A percentile compares a stretch with the other conserved stretches of the same genome.
Evolutionary conservation across 164 flowering plant genomes (phyloP).

Genomic region (Nymphaea thermarum): DNA sequence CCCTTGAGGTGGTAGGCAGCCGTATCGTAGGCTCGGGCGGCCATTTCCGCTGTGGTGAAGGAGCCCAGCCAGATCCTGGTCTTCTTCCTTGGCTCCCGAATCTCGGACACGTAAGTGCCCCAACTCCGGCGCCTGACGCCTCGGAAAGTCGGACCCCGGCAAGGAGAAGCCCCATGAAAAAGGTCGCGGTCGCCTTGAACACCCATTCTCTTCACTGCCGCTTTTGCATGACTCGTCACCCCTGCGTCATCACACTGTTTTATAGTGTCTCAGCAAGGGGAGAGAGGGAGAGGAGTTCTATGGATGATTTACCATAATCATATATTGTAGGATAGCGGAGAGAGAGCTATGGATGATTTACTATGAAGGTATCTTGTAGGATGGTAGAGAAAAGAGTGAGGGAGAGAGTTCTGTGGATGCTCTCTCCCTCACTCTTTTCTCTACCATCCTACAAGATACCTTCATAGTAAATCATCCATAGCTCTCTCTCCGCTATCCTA

Average conservation of each 20-base stretch:
- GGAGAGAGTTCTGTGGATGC: too few species aligned
- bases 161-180: neutral
- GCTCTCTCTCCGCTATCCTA: too few species aligned
- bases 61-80: slow-evolving; percentile 53
- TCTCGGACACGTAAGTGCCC: slow-evolving; percentile 43
- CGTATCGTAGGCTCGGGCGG: slow-evolving; percentile 49
- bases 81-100: slow-evolving; percentile 44
- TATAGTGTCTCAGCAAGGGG: neutral
- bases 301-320: too few species aligned
- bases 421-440: too few species aligned
- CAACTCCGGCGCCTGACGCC: slow-evolving; percentile 25
- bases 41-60: slow-evolving; percentile 40
- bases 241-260: neutral
- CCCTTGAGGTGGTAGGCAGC: slow-evolving; percentile 42
- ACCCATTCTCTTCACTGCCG: neutral
- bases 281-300: too few species aligned
- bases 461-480: too few species aligned
- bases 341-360: too few species aligned
- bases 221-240: neutral
- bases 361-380: too few species aligned
- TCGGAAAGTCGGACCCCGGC: slow-evolving; percentile 13
- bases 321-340: too few species aligned
- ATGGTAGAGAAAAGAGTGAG: too few species aligned
- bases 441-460: too few species aligned
- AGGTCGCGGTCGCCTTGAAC: neutral